Base-by-base conservation (phyloP, 805 yeast species). In the Spathaspora passalidarum region DNA sequence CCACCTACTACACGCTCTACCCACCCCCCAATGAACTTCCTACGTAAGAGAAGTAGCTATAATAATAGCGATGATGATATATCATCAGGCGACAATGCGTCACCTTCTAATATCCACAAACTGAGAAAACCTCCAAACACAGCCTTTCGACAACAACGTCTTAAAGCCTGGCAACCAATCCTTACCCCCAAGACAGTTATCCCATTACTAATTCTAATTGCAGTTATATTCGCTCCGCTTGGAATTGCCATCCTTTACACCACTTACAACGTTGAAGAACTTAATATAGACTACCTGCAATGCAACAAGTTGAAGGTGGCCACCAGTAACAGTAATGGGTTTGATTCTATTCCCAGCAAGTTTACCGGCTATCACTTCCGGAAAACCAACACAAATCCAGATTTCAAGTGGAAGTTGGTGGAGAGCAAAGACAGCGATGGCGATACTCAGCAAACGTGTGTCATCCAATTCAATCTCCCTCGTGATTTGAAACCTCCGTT, bases 111-210 rank as follows among this genome's bases (percentile, higher is more conserved):
- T 23, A 51, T 56, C 19, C 56, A 55, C 29, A 71, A 70, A 52
- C 66, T 70, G 10, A 54, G 75, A 29, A 72, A 67, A 47, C 78
- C 75, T 2, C 75, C 75, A 48, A 73, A 87, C 62, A 87, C 92
- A 5, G 92, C 91, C 2, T 87, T 87, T 59, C 76, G 91, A 59
- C 95, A 86, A 55, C 86, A 81, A 65, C 68, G 86, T 47, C 69
- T 81, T 55, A 80, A 81, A 60, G 84, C 86, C 43, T 81, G 85
- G 86, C 86, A 81, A 55, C 99, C 98, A 1, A 88, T 94, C 45
- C 77, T 94, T 46, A 87, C 97, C 1, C 97, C 98, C 13, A 83
- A 83, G 53, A 84, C 95, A 14, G 97, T 92, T 39, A 76, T 94
- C 38, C 98, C 98, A 2, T 72, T 92, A 43, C 73, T 94, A 46